Evolutionary conservation across 768 basidiomycete species (phyloP).

Genomic region (Hemileccinum rubropunctum): DNA sequence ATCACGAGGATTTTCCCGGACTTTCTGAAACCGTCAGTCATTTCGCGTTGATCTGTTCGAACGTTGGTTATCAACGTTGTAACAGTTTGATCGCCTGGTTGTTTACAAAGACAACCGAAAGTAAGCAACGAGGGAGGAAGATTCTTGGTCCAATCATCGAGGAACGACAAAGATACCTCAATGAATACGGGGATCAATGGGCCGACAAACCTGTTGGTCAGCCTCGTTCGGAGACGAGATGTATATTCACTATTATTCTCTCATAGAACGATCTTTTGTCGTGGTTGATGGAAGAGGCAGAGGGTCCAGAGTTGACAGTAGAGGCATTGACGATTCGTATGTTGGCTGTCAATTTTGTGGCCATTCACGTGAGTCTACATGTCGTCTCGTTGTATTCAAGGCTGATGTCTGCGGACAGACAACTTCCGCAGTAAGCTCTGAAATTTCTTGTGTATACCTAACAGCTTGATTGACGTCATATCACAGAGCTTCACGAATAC

Average conservation of each 20-base stretch:
- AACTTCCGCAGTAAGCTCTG: constrained; percentile 14
- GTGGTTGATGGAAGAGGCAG: constrained; percentile 31
- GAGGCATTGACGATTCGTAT: constrained; percentile 22
- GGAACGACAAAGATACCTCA: constrained; percentile 22
- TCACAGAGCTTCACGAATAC: constrained; percentile 32
- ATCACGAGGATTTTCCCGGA: constrained; percentile 32
- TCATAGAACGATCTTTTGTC: constrained; percentile 31
- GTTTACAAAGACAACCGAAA: constrained; percentile 6
- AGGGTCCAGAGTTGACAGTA: constrained; percentile 12
- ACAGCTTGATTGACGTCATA: not conserved
- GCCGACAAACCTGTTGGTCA: constrained; percentile 30
- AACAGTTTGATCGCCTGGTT: constrained; percentile 18
- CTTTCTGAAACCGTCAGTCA: constrained; percentile 31
- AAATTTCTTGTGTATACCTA: no score
- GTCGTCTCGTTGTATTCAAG: not conserved
- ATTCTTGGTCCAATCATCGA: constrained; percentile 28
- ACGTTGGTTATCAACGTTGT: not conserved
- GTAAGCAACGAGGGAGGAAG: constrained; percentile 5
- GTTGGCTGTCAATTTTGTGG: constrained; percentile 8
- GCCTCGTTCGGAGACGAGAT: not conserved
- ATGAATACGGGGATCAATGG: constrained; percentile 26
- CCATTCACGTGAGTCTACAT: not conserved
- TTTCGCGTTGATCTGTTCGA: not conserved
- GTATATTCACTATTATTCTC: not conserved
- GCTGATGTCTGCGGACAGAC: constrained; percentile 12